phyloP scores from a whole-genome alignment of 352 stramenopile genomes.

The Phytophthora brassicae region DNA sequence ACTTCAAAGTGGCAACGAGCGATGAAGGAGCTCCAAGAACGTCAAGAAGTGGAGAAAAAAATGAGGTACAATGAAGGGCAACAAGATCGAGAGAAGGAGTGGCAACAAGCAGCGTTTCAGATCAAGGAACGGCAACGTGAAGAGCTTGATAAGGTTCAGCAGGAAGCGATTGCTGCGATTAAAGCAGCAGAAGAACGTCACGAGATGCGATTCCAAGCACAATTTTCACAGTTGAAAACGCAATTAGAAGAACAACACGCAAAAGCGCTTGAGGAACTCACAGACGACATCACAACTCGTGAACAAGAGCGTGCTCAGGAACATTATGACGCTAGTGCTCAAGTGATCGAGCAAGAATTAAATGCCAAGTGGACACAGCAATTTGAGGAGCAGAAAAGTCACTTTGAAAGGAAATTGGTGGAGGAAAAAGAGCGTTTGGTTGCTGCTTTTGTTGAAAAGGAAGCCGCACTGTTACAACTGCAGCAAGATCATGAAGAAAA shows the following conservation, averaged over 20 bases:
- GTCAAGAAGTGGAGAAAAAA: conserved; percentile 64
- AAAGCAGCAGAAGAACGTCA: conserved; percentile 67
- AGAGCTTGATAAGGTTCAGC: conserved; percentile 58
- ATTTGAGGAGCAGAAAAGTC: conserved; percentile 16
- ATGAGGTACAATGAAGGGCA: conserved; percentile 60
- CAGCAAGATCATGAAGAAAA: conserved; percentile 19
- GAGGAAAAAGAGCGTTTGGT: conserved; percentile 14
- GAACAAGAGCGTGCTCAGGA: conserved; percentile 31
- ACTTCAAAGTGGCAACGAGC: conserved; percentile 73
- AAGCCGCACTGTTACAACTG: conserved; percentile 13
- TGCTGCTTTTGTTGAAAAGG: conserved; percentile 13
- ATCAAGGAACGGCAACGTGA: conserved; percentile 80
- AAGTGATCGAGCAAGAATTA: conserved; percentile 33
- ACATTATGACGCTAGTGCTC: conserved; percentile 12
- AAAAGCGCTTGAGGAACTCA: conserved; percentile 18
- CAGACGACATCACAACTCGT: conserved; percentile 26
- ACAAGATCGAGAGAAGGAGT: conserved; percentile 72
- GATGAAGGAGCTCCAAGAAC: conserved; percentile 65
- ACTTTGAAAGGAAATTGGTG: conserved; percentile 10
- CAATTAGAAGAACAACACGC: conserved; percentile 41
- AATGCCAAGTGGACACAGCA: conserved; percentile 11
- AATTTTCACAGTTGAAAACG: conserved; percentile 31
- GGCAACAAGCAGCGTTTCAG: conserved; percentile 66
- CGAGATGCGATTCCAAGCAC: conserved; percentile 45
- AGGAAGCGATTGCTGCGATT: conserved; percentile 64